Conservation (phyloP, 768 basidiomycete species). For the Megacollybia marginata region DNA sequence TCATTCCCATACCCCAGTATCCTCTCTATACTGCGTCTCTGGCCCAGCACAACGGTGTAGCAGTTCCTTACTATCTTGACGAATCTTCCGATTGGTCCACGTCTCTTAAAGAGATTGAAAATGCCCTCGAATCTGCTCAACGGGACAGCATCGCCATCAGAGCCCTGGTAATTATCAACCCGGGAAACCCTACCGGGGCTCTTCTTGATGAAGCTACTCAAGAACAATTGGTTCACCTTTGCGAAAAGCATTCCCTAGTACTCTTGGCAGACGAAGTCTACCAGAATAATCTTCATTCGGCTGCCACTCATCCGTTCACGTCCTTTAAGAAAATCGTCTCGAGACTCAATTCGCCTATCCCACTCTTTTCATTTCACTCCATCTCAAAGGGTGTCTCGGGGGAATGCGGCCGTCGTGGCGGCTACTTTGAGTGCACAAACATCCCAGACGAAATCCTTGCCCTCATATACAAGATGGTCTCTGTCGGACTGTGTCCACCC, state of each 20-base stretch:
- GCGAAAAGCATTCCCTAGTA: constrained; percentile 78
- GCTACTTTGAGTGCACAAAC: constrained; percentile 92
- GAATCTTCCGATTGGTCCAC: constrained; percentile 82
- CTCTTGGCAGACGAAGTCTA: constrained; percentile 99
- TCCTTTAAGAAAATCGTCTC: constrained; percentile 90
- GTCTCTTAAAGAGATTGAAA: constrained; percentile 56
- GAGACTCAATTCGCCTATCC: constrained; percentile 58
- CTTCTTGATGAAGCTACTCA: constrained; percentile 70
- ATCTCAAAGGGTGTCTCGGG: constrained; percentile 95
- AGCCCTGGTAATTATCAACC: constrained; percentile 96
- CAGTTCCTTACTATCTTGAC: constrained; percentile 85
- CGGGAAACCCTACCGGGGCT: constrained; percentile 94
- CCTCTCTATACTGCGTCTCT: constrained; percentile 95
- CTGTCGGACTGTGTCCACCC: constrained; percentile 84
- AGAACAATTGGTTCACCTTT: constrained; percentile 69
- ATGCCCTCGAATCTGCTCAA: constrained; percentile 58
- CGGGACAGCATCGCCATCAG: constrained; percentile 59
- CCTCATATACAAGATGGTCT: constrained; percentile 94
- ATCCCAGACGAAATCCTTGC: constrained; percentile 70
- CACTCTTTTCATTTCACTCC: constrained; percentile 93
- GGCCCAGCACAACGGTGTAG: constrained; percentile 72
- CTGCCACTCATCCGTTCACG: constrained; percentile 64
- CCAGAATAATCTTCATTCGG: constrained; percentile 83
- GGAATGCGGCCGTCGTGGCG: constrained; percentile 95
- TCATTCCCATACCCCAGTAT: constrained; percentile 98